A percentile compares a stretch with the other conserved stretches of the same genome.
These are phyloP conservation scores for Papilionanthe hybrid DNA, from an alignment of 116 monocot species.

Conservation along the genomic window DNA sequence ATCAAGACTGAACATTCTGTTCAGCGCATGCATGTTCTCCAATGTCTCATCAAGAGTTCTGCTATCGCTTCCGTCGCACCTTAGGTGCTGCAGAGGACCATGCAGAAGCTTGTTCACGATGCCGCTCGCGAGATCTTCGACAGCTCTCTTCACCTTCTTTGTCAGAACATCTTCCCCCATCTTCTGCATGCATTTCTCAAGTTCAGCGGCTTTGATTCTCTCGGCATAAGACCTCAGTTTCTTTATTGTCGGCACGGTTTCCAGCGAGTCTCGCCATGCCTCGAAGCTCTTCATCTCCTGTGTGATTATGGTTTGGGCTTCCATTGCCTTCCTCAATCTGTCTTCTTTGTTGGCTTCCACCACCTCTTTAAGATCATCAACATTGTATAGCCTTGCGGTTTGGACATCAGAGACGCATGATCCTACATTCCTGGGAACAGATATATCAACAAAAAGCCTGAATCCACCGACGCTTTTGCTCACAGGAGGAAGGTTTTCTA, in stretches of 20 bases:
- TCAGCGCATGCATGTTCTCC: conserved; percentile 29
- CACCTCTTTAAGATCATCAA: conserved; percentile 27
- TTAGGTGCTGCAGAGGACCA: conserved; percentile 22
- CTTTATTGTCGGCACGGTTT: conserved; percentile 29
- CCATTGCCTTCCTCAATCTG: conserved; percentile 26
- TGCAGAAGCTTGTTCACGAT: conserved; percentile 30
- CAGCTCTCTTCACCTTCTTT: conserved; percentile 22
- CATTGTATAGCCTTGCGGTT: conserved; percentile 14
- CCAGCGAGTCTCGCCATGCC: conserved; percentile 28
- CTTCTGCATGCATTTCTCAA: conserved; percentile 26
- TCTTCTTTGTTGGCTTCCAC: conserved; percentile 32
- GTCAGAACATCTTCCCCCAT: conserved; percentile 22
- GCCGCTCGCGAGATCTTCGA: conserved; percentile 19
- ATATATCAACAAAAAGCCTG: conserved; percentile 62
- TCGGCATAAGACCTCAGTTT: conserved; percentile 30
- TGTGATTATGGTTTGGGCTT: conserved; percentile 20
- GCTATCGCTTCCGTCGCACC: conserved; percentile 21
- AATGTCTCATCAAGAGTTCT: conserved; percentile 25
- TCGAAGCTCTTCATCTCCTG: conserved; percentile 23
- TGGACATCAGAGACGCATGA: conserved; percentile 21
- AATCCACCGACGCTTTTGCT: conserved; percentile 37
- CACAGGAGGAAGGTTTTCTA: conserved; percentile 59
- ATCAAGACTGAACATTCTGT: conserved; percentile 29
- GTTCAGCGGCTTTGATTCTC: conserved; percentile 20
- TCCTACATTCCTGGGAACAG: conserved; percentile 28